Conservation (phyloP, 2,329 filamentous ascomycete species). For the Fusarium falciforme region DNA sequence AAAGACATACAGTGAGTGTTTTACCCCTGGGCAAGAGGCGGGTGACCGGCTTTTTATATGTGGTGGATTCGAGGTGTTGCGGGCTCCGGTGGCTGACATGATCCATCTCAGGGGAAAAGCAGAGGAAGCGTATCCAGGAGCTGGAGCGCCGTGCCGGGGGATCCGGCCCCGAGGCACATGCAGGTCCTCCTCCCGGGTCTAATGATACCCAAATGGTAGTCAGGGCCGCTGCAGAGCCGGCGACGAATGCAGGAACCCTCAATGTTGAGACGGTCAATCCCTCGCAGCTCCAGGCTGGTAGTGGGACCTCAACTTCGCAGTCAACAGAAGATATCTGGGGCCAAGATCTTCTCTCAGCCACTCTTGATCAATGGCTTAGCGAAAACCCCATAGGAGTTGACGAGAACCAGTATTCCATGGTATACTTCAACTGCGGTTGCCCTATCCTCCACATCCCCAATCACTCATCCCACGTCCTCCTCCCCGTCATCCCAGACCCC, state of each 20-base stretch:
- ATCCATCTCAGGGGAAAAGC: constrained; percentile 44
- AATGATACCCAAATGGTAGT: background rate
- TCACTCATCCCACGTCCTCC: constrained; percentile 27
- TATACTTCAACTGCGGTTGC: constrained; percentile 43
- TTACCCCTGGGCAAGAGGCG: constrained; percentile 26
- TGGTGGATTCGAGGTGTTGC: background rate
- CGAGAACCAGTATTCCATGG: constrained; percentile 1
- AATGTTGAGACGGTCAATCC: constrained; percentile 33
- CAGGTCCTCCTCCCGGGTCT: background rate
- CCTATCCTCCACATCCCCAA: constrained; percentile 40
- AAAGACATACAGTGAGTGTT: constrained; percentile 62
- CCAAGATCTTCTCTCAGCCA: constrained; percentile 4
- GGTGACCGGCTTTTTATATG: background rate
- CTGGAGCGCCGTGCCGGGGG: constrained; percentile 39
- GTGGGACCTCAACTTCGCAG: constrained; percentile 3
- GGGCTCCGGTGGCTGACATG: constrained; percentile 35
- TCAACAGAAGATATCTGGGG: constrained; percentile 9
- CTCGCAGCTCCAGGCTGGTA: constrained; percentile 19
- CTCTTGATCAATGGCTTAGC: constrained; percentile 33
- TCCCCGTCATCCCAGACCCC: constrained; percentile 39
- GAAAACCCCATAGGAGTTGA: constrained; percentile 6
- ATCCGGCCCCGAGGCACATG: background rate
- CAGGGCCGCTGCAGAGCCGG: background rate
- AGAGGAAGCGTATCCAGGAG: constrained; percentile 42
- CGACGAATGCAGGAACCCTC: background rate